phyloP scores from a whole-genome alignment of 139 green algal genomes.

The Micractinium conductrix region DNA sequence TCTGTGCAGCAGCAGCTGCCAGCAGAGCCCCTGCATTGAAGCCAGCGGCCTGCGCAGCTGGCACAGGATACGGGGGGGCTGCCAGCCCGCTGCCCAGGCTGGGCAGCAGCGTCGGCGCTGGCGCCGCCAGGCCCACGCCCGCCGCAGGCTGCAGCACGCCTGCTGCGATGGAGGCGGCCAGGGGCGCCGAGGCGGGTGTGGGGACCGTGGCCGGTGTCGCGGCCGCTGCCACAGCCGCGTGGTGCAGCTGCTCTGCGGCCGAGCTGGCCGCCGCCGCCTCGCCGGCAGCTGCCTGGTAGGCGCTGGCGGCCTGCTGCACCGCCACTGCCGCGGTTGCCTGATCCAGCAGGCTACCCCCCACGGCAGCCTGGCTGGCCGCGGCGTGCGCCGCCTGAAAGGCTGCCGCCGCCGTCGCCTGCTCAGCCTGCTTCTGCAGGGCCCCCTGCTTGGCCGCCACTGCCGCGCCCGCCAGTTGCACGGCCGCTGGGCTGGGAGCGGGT shows the following conservation, averaged over 20 bases:
- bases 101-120: not conserved
- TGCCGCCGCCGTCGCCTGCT: not conserved
- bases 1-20: not conserved
- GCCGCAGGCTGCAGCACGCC: not conserved
- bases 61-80: no score
- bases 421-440: constrained; percentile 10
- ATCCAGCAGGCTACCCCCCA: not conserved
- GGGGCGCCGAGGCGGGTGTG: not conserved
- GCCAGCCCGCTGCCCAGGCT: not conserved
- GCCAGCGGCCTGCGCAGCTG: not conserved
- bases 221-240: not conserved
- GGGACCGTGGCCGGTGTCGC: not conserved
- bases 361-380: constrained; percentile 22
- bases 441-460: not conserved
- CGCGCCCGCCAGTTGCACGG: constrained; percentile 21
- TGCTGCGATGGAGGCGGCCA: constrained; percentile 18
- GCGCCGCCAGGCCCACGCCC: no score
- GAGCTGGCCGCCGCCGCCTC: constrained; percentile 9
- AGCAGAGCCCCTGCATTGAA: not conserved
- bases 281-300: constrained; percentile 24
- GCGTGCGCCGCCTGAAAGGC: constrained; percentile 18
- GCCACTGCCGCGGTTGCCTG: not conserved
- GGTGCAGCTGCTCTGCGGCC: constrained; percentile 18
- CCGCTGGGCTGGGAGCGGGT: not conserved
- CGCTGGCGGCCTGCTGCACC: constrained; percentile 27